Evolutionary conservation across 2,329 filamentous ascomycete species (phyloP), one percentile per base, ranked within the genome.

Genomic region (Talaromyces islandicus): DNA sequence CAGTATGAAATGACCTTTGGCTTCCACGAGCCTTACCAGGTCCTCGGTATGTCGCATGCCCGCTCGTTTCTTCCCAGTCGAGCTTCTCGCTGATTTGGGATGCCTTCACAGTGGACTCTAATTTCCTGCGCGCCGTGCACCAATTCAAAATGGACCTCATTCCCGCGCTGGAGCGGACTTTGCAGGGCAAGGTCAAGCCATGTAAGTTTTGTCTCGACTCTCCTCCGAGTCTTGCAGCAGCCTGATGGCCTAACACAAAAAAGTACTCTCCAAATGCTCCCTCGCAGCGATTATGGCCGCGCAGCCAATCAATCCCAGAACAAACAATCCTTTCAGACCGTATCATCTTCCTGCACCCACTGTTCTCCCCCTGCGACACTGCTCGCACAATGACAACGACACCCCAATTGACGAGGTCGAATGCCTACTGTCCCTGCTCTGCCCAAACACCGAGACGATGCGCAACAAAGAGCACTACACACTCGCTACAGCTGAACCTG

Each of bases 11-110:
- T 93, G 74, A 87, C 86, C 62, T 97, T 96, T 73, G 88, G 89
- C 62, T 97, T 97, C 75, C 90, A 92, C 67, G 90, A 94, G 77
- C 92, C 94, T 11, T 97, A 97, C 78, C 94, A 97, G 78, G 88
- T 96, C 56, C 80, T 96, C 50, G 81, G 86, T 88, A 63, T 51
- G 56, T 53, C 27, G 21, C 35, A 17, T 10, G 12, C 7, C n/a
- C 10, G 30, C 11, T 21, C 12, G n/a, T n/a, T n/a, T 11, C 4
- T 25, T 27, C 19, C 21, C 17, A 21, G n/a, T 41, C 17, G 78
- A 60, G 79, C 70, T 61, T 60, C 32, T 35, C 59, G 61, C 52
- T 56, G 32, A 62, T 56, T 57, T 58, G 53, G 58, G 48, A 35
- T 59, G 41, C 48, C 24, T 57, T 29, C 48, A 66, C 67, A 85